Base-by-base conservation (phyloP, 805 yeast genomes). In the Lipomyces starkeyi region DNA sequence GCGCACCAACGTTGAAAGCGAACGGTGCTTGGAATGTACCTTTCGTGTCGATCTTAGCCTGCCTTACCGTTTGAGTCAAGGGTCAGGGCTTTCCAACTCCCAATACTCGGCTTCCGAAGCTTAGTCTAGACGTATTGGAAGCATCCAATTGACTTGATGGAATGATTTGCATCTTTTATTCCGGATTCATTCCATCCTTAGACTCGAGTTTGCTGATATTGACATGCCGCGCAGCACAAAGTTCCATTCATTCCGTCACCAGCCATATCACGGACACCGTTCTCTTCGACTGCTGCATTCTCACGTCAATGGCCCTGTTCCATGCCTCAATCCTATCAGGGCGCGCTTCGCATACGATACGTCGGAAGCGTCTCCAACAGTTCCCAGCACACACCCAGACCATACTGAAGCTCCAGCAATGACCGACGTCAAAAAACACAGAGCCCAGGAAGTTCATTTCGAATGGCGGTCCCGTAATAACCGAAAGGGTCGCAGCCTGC, bases 391-490 rank as follows among this genome's bases (percentile, higher is more conserved):
- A 29, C 32, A 29, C 32, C 32, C 32, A 29, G 22, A 7, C 20
- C 11, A 8, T 11, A 8, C 3, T 43, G 14, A 17, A 43, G 6
- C 20, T 17, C 3, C 49, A 43, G 20, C 49, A 6, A 2, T 17
- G 49, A 7, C 49, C 6, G 20, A 6, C 22, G 22, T 43, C 22
- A 7, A n/a, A 43, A 43, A 43, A 43, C 1, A 17, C 20, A 7
- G 4, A 11, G 3, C 13, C 0, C 22, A 0, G 22, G 11, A n/a
- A 17, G 49, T 1, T 17, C 9, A 43, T 7, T 43, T 43, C 49
- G 49, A 43, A 43, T 43, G 49, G 49, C 22, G 49, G 22, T 43
- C 49, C 49, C 49, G 49, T n/a, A n/a, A 43, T 9, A 43, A 43
- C 22, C 49, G 49, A 11, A 43, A 43, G 49, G 49, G 49, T 25